A percentile compares a stretch with the other conserved stretches of the same genome.
Conservation (phyloP, 2,329 filamentous ascomycete genomes). For the Fusarium falciforme region DNA sequence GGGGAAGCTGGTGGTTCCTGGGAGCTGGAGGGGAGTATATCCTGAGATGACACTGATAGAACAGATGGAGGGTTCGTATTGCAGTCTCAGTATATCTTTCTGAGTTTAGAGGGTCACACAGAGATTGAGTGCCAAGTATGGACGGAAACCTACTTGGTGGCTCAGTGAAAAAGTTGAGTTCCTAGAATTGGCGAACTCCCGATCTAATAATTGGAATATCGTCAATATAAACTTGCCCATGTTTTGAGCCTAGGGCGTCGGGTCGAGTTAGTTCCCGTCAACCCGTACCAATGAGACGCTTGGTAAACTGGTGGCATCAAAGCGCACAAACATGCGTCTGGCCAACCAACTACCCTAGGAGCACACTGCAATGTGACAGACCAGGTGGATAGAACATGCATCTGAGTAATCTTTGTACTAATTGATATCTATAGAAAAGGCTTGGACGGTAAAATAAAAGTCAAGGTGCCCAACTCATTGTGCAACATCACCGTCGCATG, state of each 20-base stretch:
- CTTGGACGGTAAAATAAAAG: background rate
- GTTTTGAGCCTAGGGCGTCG: background rate
- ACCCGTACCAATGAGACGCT: background rate
- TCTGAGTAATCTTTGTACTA: background rate
- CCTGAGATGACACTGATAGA: no score
- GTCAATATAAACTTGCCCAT: background rate
- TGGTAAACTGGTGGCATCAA: background rate
- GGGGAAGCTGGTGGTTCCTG: background rate
- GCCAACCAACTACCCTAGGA: background rate
- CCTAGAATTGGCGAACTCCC: no score
- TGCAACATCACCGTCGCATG: background rate
- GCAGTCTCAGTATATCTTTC: background rate
- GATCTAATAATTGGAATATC: background rate
- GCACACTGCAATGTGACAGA: background rate
- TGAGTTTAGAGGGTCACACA: background rate
- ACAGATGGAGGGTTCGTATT: background rate
- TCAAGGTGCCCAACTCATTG: background rate
- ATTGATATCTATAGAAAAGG: background rate
- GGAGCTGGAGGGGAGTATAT: background rate
- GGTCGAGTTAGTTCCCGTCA: background rate
- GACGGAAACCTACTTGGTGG: no score
- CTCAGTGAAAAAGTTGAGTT: no score
- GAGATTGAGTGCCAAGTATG: background rate
- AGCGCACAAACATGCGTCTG: background rate
- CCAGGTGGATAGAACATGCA: background rate